phyloP scores from a whole-genome alignment of 208 protist genomes.

The Wallacemonas rigidus region DNA sequence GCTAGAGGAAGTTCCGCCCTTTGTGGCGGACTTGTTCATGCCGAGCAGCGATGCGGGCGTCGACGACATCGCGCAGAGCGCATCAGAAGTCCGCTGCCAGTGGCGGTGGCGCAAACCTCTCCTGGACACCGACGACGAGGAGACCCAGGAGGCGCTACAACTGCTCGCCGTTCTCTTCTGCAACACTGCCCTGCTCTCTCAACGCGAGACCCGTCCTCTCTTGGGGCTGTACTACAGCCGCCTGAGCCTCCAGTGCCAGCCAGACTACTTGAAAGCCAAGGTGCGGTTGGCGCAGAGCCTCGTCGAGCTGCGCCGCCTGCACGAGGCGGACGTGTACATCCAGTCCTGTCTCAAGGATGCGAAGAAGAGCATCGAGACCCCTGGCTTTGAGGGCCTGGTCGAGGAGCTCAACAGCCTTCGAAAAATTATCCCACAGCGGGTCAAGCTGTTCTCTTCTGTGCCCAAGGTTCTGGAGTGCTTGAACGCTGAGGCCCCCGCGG shows the following conservation, averaged over 20 bases:
- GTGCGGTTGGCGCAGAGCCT: not conserved
- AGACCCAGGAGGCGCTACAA: not conserved
- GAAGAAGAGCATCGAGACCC: not conserved
- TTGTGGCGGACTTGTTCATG: not conserved
- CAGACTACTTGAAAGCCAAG: conserved; percentile 10
- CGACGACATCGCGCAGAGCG: not conserved
- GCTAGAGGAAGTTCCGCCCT: not conserved
- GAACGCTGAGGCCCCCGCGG: not conserved
- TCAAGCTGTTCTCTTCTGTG: conserved; percentile 5
- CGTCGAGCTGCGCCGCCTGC: conserved; percentile 7
- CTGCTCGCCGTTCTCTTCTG: not conserved
- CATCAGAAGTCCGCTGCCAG: not conserved
- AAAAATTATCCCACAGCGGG: not conserved
- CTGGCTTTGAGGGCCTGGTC: not conserved
- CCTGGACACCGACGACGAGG: not conserved
- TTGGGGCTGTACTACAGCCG: conserved; percentile 16
- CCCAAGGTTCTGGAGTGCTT: not conserved
- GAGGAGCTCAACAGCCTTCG: not conserved
- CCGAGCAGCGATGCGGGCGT: not conserved
- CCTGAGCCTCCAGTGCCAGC: conserved; percentile 13
- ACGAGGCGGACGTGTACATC: conserved; percentile 10
- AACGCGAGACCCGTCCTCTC: not conserved
- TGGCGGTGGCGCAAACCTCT: not conserved
- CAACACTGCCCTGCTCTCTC: not conserved
- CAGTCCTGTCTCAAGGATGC: not conserved